A percentile compares a stretch with the other conserved stretches of the same genome.
Evolutionary conservation across 1,284 basidiomycete genomes (phyloP).

Genomic region (Apiotrichum siamense): DNA sequence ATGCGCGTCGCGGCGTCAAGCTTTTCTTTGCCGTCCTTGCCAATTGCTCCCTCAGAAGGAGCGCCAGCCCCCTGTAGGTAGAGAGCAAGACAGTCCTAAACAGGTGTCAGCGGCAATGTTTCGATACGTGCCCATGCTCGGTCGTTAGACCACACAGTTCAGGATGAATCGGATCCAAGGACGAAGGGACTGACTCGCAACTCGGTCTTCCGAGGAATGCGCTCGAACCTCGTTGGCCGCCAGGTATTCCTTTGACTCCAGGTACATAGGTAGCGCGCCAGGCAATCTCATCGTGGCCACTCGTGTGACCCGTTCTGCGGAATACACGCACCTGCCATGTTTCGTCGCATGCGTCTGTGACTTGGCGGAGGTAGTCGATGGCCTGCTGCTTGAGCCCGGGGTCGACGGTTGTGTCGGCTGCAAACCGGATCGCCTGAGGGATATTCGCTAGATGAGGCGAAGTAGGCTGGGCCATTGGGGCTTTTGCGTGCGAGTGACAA

Average conservation of each 20-base stretch:
- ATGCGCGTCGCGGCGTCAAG: conserved; percentile 43
- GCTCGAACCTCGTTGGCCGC: not conserved
- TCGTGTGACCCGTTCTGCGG: not conserved
- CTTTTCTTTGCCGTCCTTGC: conserved; percentile 47
- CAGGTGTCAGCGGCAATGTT: not conserved
- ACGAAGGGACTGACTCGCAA: no score
- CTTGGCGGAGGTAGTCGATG: conserved; percentile 44
- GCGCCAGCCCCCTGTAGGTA: conserved; percentile 48
- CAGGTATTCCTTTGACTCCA: not conserved
- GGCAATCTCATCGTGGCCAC: not conserved
- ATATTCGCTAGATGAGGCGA: conserved; percentile 44
- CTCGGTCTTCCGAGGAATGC: no score
- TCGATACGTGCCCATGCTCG: not conserved
- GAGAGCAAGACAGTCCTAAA: conserved; percentile 45
- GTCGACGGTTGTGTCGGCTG: conserved; percentile 37
- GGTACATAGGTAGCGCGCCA: not conserved
- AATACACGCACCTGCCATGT: conserved; percentile 45
- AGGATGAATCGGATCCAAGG: no score
- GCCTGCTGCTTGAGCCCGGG: conserved; percentile 43
- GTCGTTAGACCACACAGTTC: not conserved
- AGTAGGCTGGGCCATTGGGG: conserved; percentile 23
- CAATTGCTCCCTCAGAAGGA: conserved; percentile 21
- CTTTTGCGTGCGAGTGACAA: no score
- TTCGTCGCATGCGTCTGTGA: conserved; percentile 44
- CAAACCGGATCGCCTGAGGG: conserved; percentile 46